These are phyloP conservation scores for Picea glauca DNA, from an alignment of 75 land plant species.

Conservation along the genomic window DNA sequence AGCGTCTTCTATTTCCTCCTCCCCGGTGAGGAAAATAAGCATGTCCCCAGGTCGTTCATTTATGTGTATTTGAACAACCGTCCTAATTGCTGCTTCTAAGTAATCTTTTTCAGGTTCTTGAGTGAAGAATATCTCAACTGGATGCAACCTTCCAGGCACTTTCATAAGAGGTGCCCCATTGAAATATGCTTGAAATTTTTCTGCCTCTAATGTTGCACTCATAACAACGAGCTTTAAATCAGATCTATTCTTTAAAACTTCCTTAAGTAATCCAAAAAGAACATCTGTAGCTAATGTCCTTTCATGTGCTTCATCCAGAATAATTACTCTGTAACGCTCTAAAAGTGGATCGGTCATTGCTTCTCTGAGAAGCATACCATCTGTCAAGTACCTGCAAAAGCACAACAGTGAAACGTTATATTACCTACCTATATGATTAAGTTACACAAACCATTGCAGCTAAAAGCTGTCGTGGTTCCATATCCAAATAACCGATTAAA, in stretches of 20 bases:
- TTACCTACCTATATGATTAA: too few species aligned
- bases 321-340: slow-evolving; percentile 85
- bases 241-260: slow-evolving; percentile 75
- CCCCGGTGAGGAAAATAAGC: slow-evolving; percentile 23
- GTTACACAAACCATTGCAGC: too few species aligned
- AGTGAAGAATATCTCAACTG: slow-evolving; percentile 74
- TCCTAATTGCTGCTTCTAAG: slow-evolving; percentile 23
- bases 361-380: slow-evolving; percentile 99
- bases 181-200: slow-evolving; percentile 88
- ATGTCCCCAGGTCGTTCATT: slow-evolving; percentile 20
- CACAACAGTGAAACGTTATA: too few species aligned
- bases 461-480: too few species aligned
- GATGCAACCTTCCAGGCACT: slow-evolving; percentile 94
- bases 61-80: slow-evolving; percentile 24
- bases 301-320: slow-evolving; percentile 99
- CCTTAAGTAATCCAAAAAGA: slow-evolving; percentile 88
- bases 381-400: slow-evolving; percentile 63
- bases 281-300: slow-evolving; percentile 97
- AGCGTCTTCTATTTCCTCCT: slow-evolving; percentile 32
- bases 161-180: slow-evolving; percentile 96
- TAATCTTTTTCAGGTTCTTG: slow-evolving; percentile 30
- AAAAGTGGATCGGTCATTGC: slow-evolving; percentile 97
- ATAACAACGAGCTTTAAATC: slow-evolving; percentile 92
- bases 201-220: slow-evolving; percentile 99
- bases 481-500: too few species aligned